Evolutionary conservation across 768 basidiomycete genomes (phyloP), one percentile per base, ranked within the genome.

Genomic region (Agrocybe praecox): DNA sequence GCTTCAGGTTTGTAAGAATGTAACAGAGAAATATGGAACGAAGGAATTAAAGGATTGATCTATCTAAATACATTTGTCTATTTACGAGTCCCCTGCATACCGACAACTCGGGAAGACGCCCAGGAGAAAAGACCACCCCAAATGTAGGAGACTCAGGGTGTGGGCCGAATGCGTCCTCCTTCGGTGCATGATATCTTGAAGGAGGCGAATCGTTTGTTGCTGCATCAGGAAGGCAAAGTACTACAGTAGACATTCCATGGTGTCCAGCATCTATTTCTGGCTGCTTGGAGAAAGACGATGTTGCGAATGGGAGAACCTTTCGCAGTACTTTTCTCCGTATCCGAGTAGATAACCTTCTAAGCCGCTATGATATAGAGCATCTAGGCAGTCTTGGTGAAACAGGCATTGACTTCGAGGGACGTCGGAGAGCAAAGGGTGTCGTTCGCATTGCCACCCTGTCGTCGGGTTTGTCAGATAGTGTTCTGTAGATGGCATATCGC

Each of bases 191-290:
- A 45, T 79, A 81, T 2, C 69, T 46, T 33, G 40, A 2, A 10
- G 11, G 6, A 18, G 50, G n/a, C 11, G 48, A 9, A 2, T n/a
- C 32, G 33, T n/a, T 14, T 1, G 36, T 64, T 8, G 67, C 53
- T 1, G 67, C 73, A 21, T 77, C 74, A 1, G 70, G 70, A 2
- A 81, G n/a, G n/a, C 74, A 19, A 81, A 71, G 2, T 69, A 72
- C 0, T 56, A 58, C 56, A 81, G 80, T 8, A 82, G 70, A 53
- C 80, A 82, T 48, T 72, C 72, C 79, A 82, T 79, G 15, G 76
- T 77, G 32, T 69, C 63, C 33, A 75, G 33, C 72, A 81, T 74
- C 80, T 80, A 82, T 36, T 59, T 65, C 53, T 76, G 71, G 0
- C 80, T 80, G 5, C 32, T 45, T 0, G 64, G 15, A 23, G 71